These are phyloP conservation scores for Chlorella sorokiniana DNA, from an alignment of 139 green algal species.

Conservation along the genomic window DNA sequence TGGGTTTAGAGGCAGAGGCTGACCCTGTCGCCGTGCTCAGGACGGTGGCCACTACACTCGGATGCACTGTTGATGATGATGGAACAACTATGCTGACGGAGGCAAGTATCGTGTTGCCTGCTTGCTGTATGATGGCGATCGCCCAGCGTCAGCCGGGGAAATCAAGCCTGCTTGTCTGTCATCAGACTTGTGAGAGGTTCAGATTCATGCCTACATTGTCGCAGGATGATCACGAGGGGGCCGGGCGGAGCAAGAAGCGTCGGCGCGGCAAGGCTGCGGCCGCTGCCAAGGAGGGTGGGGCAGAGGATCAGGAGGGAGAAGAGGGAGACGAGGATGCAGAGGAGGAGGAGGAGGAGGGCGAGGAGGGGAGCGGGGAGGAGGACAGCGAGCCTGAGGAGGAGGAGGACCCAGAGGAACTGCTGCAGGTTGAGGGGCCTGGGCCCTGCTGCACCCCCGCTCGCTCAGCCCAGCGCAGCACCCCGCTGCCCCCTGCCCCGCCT, in stretches of 20 bases:
- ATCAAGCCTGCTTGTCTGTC: too few relatives aligned
- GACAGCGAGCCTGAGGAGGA: neutral
- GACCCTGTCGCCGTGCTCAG: constrained; percentile 8
- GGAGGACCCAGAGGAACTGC: neutral
- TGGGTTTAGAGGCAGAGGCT: constrained; percentile 7
- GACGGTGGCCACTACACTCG: constrained; percentile 12
- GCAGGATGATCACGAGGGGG: constrained; percentile 1
- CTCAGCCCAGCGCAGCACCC: neutral
- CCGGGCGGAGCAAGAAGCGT: neutral
- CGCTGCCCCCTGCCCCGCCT: neutral
- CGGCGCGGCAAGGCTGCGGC: neutral
- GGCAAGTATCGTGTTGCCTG: neutral
- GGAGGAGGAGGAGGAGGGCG: neutral
- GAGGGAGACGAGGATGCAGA: neutral
- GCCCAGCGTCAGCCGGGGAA: too few relatives aligned
- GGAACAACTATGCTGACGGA: neutral
- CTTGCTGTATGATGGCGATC: neutral
- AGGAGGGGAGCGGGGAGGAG: neutral
- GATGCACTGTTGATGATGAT: constrained; percentile 1
- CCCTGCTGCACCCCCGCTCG: neutral
- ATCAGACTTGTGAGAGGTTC: neutral
- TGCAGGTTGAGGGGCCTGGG: neutral
- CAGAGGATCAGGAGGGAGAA: neutral
- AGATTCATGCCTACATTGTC: neutral
- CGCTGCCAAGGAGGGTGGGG: neutral